Conservation (phyloP, 208 protist genomes). For the Trypanosoma cruzi region DNA sequence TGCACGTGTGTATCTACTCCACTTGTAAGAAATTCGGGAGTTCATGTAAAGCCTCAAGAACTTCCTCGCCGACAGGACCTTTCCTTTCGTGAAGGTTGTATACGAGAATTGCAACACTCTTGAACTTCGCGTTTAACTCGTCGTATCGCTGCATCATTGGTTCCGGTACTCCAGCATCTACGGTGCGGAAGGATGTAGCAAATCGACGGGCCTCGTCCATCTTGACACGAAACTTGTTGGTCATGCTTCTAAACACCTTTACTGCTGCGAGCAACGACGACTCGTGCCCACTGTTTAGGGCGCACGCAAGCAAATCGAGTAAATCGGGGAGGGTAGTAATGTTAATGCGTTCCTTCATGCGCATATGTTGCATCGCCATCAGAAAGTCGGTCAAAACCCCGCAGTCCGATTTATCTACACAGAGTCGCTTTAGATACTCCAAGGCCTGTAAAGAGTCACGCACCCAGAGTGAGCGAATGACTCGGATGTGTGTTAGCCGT, state of each 20-base stretch:
- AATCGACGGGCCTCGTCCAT: conserved; percentile 26
- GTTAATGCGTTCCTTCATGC: conserved; percentile 70
- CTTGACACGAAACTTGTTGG: conserved; percentile 61
- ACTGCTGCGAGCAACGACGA: conserved; percentile 50
- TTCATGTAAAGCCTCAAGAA: conserved; percentile 42
- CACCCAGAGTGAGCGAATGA: conserved; percentile 56
- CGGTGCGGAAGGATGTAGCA: conserved; percentile 17
- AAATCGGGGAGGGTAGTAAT: conserved; percentile 53
- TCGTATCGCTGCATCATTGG: conserved; percentile 31
- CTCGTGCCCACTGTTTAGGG: conserved; percentile 49
- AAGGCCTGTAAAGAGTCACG: conserved; percentile 54
- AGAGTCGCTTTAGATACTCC: conserved; percentile 47
- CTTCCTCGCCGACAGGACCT: conserved; percentile 59
- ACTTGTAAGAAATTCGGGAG: conserved; percentile 34
- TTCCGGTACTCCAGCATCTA: not conserved
- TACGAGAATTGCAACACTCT: conserved; percentile 37
- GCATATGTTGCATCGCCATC: conserved; percentile 65
- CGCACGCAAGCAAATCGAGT: conserved; percentile 52
- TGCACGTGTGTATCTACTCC: not conserved
- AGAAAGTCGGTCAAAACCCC: conserved; percentile 75
- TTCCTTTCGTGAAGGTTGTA: conserved; percentile 41
- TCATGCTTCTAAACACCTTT: conserved; percentile 56
- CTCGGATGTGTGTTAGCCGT: conserved; percentile 52
- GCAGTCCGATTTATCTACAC: conserved; percentile 50
- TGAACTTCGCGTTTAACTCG: conserved; percentile 42